Conservation (phyloP, 371 early-diverging fungal species). For the Capillidium rhysosporum region DNA sequence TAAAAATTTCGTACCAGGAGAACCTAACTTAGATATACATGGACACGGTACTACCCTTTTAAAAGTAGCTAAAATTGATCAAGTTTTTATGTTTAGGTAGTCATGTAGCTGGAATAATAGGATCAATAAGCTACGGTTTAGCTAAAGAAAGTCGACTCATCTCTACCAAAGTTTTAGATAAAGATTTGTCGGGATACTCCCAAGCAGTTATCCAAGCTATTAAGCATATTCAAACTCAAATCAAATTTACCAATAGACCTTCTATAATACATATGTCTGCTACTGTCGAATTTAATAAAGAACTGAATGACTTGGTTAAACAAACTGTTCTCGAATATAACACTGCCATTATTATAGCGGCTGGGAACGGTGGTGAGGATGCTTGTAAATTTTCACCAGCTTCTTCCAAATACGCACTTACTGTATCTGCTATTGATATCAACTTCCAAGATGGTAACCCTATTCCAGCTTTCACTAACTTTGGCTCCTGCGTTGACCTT, state of each 20-base stretch:
- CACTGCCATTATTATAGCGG: slow-evolving; percentile 44
- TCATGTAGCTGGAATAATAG: slow-evolving; percentile 32
- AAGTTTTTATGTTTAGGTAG: slow-evolving; percentile 17
- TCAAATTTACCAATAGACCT: not conserved
- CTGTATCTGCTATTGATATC: slow-evolving; percentile 39
- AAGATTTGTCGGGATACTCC: slow-evolving; percentile 19
- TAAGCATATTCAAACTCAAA: too few species aligned
- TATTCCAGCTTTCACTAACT: slow-evolving; percentile 75
- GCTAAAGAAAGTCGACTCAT: slow-evolving; percentile 27
- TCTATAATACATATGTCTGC: not conserved
- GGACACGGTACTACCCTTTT: slow-evolving; percentile 22
- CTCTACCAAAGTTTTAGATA: slow-evolving; percentile 34
- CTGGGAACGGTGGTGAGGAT: slow-evolving; percentile 63
- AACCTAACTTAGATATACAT: slow-evolving; percentile 19
- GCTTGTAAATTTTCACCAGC: slow-evolving; percentile 81
- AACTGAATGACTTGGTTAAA: not conserved
- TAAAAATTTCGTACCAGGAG: not conserved
- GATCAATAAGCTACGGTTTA: slow-evolving; percentile 24
- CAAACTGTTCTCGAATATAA: not conserved
- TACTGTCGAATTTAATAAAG: not conserved
- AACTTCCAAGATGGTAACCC: slow-evolving; percentile 22
- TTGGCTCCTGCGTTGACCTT: slow-evolving; percentile 79
- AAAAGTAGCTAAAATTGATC: not conserved
- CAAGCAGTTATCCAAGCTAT: not conserved
- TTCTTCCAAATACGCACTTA: slow-evolving; percentile 63